A percentile compares a stretch with the other conserved stretches of the same genome.
Conservation (phyloP, 2,329 filamentous ascomycete genomes). For the Chaetomiaceae sp. region DNA sequence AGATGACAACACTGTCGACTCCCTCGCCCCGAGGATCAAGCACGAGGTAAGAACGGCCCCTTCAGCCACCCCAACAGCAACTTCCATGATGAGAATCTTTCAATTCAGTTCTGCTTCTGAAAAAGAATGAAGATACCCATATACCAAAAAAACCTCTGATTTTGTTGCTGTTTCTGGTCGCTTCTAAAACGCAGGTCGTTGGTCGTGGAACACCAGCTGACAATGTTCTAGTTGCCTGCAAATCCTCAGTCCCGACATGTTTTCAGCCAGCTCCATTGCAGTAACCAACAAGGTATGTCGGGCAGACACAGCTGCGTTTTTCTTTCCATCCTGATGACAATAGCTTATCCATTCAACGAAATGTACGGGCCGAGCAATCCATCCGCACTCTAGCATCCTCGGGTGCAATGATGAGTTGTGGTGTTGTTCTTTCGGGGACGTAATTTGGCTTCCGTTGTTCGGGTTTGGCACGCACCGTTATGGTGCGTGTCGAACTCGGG, state of each 20-base stretch:
- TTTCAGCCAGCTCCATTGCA: background rate
- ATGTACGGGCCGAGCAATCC: conserved; percentile 63
- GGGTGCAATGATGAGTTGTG: conserved; percentile 67
- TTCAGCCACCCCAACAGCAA: background rate
- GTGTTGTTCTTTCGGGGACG: conserved; percentile 51
- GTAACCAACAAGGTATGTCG: conserved; percentile 4
- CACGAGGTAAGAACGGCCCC: conserved; percentile 17
- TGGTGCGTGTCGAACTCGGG: conserved; percentile 33
- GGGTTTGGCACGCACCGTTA: conserved; percentile 51
- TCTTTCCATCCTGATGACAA: conserved; percentile 48
- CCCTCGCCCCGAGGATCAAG: background rate
- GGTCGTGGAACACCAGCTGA: conserved; percentile 10
- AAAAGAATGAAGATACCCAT: conserved; percentile 56
- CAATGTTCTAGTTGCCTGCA: conserved; percentile 1
- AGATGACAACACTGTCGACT: background rate
- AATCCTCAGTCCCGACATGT: background rate
- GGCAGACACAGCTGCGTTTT: background rate
- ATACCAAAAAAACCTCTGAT: conserved; percentile 61
- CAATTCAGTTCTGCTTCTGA: conserved; percentile 73
- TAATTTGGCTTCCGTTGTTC: conserved; percentile 60
- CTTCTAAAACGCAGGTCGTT: conserved; percentile 1
- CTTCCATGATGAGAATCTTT: conserved; percentile 61
- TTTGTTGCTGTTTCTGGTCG: conserved; percentile 20
- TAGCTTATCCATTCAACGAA: conserved; percentile 76
- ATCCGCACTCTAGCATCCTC: conserved; percentile 61